Evolutionary conservation across 805 yeast genomes (phyloP).

Genomic region (Candida vartiovaarae): DNA sequence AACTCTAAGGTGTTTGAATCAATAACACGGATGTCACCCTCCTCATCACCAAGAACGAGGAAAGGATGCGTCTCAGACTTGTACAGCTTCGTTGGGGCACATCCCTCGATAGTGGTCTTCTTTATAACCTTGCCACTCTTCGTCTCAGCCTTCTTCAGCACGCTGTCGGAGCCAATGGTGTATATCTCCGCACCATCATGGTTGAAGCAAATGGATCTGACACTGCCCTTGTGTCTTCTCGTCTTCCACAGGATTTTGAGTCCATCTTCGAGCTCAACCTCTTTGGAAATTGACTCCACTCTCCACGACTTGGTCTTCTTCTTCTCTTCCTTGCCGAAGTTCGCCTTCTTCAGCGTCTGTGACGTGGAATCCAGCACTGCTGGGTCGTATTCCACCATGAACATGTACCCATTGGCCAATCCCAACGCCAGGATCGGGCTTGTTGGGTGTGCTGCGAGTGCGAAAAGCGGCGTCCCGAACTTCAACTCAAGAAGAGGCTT

Average conservation of each 20-base stretch:
- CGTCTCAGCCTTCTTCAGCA: constrained; percentile 65
- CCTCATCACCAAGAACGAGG: constrained; percentile 57
- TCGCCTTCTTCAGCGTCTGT: constrained; percentile 20
- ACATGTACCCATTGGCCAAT: constrained; percentile 74
- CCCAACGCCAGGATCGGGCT: constrained; percentile 61
- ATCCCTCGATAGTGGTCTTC: constrained; percentile 6
- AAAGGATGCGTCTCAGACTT: constrained; percentile 31
- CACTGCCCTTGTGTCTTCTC: constrained; percentile 83
- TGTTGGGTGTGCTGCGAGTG: constrained; percentile 73
- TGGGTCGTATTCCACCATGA: constrained; percentile 51
- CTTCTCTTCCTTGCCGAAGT: constrained; percentile 14
- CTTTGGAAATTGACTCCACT: constrained; percentile 20
- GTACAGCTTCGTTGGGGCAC: constrained; percentile 27
- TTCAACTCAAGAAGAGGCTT: constrained; percentile 30
- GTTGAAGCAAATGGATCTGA: constrained; percentile 63
- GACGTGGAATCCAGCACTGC: constrained; percentile 33
- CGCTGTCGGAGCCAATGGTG: constrained; percentile 74
- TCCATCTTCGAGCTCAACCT: constrained; percentile 17
- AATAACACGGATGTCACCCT: constrained; percentile 57
- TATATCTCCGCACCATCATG: constrained; percentile 43
- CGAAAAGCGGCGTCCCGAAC: constrained; percentile 60
- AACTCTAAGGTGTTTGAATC: constrained; percentile 47
- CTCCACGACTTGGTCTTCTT: constrained; percentile 42
- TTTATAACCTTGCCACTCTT: constrained; percentile 69
- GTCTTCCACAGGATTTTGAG: constrained; percentile 65